Evolutionary conservation across 1,139 yeast species (phyloP), one percentile per base, ranked within the genome.

Genomic region (Geotrichum klebahnii): DNA sequence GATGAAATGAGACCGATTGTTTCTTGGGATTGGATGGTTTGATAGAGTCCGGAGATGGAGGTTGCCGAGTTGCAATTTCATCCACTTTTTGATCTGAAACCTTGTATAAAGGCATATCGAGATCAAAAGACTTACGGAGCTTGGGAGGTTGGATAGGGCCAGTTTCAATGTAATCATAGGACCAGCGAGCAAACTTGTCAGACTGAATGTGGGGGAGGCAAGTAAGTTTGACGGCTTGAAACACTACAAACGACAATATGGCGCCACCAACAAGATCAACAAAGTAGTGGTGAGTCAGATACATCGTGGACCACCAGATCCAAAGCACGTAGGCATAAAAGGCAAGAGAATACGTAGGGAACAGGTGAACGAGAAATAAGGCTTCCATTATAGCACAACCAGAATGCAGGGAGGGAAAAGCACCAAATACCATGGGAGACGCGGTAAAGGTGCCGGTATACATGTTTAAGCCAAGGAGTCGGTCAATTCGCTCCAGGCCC

Each of bases 301-400:
- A 90, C 97, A 90, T 90, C 16, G 97, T 90, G 46, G 94, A 79
- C 97, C 97, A 90, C 97, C 97, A 90, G 60, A 90, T 77, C 95
- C 96, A 88, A 57, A 82, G 72, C 20, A 88, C 95, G 66, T 90
- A 90, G 28, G 74, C 70, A 65, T 84, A 76, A 74, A 90, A 86
- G n/a, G 82, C 61, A 3, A 82, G 77, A 10, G 79, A 75, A 53
- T 72, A 74, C 50, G 70, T 75, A 20, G 97, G 97, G 66, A 90
- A 89, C 53, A 88, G 71, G 74, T 88, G 88, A 37, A 82, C 74
- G 60, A 90, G 73, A 66, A 90, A 90, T 56, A 89, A 72, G 4
- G 90, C 96, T 66, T 89, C 96, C 88, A 90, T 86, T 3, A 89
- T 84, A 3, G 97, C 89, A 66, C 90, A 85, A 20, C 95, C 97